Evolutionary conservation across 352 stramenopile species (phyloP).

Genomic region (Pythium sp.): DNA sequence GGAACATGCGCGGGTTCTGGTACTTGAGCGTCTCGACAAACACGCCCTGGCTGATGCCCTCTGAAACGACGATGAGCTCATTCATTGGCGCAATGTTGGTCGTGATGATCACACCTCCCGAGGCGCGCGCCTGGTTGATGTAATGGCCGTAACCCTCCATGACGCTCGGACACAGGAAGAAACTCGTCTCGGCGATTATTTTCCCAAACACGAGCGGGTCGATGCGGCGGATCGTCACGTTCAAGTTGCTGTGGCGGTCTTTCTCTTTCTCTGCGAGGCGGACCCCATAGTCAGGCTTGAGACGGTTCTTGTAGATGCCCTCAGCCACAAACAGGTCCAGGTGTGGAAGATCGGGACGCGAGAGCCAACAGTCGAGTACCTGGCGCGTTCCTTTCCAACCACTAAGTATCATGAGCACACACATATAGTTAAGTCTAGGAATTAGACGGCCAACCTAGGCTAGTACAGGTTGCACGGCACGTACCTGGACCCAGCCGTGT

Average conservation of each 20-base stretch:
- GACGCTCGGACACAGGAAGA: conserved; percentile 52
- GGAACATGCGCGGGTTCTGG: conserved; percentile 24
- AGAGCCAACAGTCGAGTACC: conserved; percentile 50
- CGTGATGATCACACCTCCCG: conserved; percentile 40
- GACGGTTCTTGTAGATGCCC: conserved; percentile 26
- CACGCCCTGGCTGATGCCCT: background rate
- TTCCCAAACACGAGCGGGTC: conserved; percentile 34
- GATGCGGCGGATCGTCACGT: conserved; percentile 20
- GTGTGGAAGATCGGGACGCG: conserved; percentile 29
- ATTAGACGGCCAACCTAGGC: background rate
- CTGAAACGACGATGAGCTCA: conserved; percentile 29
- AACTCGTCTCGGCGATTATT: conserved; percentile 35
- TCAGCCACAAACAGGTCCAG: conserved; percentile 44
- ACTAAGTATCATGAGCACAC: conserved; percentile 16
- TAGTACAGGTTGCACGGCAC: background rate
- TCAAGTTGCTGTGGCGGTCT: background rate
- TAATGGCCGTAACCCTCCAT: conserved; percentile 74
- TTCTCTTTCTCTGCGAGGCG: background rate
- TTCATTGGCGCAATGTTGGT: conserved; percentile 58
- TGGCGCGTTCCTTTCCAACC: conserved; percentile 46
- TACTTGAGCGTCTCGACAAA: background rate
- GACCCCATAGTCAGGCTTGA: conserved; percentile 22
- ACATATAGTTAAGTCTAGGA: conserved; percentile 2
- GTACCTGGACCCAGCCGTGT: conserved; percentile 29
- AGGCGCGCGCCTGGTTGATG: conserved; percentile 57